phyloP scores from a whole-genome alignment of 495 filamentous ascomycete species.

The Aspergillus ostianus region DNA sequence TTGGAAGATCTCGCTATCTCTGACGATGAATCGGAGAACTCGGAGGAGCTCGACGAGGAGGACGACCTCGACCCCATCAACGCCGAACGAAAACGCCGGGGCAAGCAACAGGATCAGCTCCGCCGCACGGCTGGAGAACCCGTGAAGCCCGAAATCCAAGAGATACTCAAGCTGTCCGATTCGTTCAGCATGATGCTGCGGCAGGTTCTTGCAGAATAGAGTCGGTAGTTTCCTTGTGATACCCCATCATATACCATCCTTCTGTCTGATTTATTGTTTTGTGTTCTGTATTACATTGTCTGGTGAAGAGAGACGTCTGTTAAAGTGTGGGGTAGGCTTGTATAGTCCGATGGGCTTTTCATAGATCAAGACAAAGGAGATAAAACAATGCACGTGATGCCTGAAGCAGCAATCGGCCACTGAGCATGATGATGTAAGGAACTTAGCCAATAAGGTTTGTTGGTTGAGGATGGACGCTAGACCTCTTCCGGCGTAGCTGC shows the following conservation, averaged over 20 bases:
- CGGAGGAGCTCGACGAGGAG: slow-evolving; percentile 69
- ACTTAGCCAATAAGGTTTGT: neutral
- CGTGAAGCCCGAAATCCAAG: slow-evolving; percentile 72
- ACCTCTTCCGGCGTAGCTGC: neutral
- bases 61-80: slow-evolving; percentile 82
- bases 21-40: slow-evolving; percentile 64
- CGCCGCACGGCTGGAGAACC: slow-evolving; percentile 87
- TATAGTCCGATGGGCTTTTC: neutral
- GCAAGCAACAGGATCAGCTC: slow-evolving; percentile 72
- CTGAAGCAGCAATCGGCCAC: neutral
- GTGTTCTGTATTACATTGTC: neutral
- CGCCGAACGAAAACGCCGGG: slow-evolving; percentile 73
- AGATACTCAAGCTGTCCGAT: slow-evolving; percentile 73
- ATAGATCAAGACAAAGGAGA: neutral
- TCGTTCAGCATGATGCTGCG: slow-evolving; percentile 83
- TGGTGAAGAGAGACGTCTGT: neutral
- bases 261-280: neutral
- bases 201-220: slow-evolving; percentile 75
- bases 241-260: slow-evolving; percentile 12
- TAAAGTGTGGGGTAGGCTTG: neutral
- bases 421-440: neutral
- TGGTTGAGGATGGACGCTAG: slow-evolving; percentile 5
- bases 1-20: slow-evolving; percentile 78
- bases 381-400: no score
- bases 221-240: slow-evolving; percentile 15